Evolutionary conservation across 495 filamentous ascomycete genomes (phyloP).

Genomic region (Staphylotrichum longicolle): DNA sequence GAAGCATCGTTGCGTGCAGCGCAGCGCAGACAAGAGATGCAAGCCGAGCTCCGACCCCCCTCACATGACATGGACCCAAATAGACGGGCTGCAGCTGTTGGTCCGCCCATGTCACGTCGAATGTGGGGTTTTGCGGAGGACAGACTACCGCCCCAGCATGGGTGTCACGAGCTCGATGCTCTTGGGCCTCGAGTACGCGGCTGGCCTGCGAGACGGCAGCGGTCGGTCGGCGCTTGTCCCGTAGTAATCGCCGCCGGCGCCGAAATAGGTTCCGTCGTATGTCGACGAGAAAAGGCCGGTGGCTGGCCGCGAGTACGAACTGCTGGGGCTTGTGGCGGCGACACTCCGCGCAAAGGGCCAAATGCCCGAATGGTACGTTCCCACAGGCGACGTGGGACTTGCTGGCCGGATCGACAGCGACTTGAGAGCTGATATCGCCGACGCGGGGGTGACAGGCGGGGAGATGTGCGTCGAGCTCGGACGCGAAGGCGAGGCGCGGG

Average conservation of each 20-base stretch:
- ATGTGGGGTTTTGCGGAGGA: conserved; percentile 8
- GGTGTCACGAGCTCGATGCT: conserved; percentile 53
- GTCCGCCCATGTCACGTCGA: not conserved
- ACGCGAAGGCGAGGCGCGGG: conserved; percentile 51
- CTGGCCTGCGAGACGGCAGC: conserved; percentile 43
- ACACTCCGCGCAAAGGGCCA: conserved; percentile 50
- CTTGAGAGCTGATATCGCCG: conserved; percentile 46
- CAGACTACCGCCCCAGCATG: conserved; percentile 43
- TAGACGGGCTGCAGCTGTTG: conserved; percentile 11
- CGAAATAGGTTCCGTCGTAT: conserved; percentile 44
- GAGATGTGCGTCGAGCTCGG: conserved; percentile 42
- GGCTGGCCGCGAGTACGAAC: conserved; percentile 42
- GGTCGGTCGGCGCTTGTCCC: conserved; percentile 43
- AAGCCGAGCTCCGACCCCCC: conserved; percentile 1
- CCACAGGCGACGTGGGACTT: conserved; percentile 46
- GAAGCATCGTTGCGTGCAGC: too few relatives aligned
- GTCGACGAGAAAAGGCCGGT: conserved; percentile 45
- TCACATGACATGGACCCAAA: conserved; percentile 15
- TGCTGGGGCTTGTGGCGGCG: conserved; percentile 45
- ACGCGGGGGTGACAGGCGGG: conserved; percentile 44
- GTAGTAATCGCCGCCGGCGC: conserved; percentile 31
- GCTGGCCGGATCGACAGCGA: conserved; percentile 46
- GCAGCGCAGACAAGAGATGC: not conserved
- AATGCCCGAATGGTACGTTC: conserved; percentile 34
- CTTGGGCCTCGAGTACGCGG: conserved; percentile 48